A percentile compares a stretch with the other conserved stretches of the same genome.
Conservation (phyloP, 495 filamentous ascomycete species). For the Aspergillus coremiiformis region DNA sequence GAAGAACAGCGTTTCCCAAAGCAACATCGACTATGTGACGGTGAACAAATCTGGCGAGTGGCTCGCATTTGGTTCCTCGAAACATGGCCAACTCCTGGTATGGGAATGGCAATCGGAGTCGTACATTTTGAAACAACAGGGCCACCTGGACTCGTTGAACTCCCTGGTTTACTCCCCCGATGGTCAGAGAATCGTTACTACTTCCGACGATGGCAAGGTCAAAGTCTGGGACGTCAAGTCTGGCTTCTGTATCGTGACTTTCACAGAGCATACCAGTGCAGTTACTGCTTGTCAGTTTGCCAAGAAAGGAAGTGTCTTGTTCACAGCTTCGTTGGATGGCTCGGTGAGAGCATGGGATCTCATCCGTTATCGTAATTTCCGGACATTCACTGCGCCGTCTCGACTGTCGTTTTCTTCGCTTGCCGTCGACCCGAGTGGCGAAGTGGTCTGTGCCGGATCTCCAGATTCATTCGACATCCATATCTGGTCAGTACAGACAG, state of each 20-base stretch:
- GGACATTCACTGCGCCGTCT: constrained; percentile 90
- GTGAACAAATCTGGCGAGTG: constrained; percentile 93
- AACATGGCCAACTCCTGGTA: constrained; percentile 85
- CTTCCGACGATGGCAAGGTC: constrained; percentile 93
- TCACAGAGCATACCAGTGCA: constrained; percentile 91
- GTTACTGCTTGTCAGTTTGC: constrained; percentile 95
- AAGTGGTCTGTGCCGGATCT: constrained; percentile 91
- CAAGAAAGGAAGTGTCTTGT: constrained; percentile 87
- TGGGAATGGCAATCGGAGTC: constrained; percentile 99
- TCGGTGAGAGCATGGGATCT: constrained; percentile 95
- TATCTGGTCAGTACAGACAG: constrained; percentile 97
- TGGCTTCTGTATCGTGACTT: constrained; percentile 95
- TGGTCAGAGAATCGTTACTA: constrained; percentile 83
- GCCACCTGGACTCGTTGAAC: constrained; percentile 96
- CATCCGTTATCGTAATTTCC: constrained; percentile 91
- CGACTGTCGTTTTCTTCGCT: constrained; percentile 86
- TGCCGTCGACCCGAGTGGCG: constrained; percentile 93
- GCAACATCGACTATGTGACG: constrained; percentile 87
- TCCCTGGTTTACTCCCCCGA: constrained; percentile 87
- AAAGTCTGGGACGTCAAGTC: constrained; percentile 97
- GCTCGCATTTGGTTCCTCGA: constrained; percentile 96
- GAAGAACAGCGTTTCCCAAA: constrained; percentile 75
- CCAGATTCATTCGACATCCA: constrained; percentile 95
- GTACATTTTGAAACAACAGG: constrained; percentile 97
- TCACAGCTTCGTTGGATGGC: constrained; percentile 89